phyloP scores from a whole-genome alignment of 2,329 filamentous ascomycete species.

The Emmonsiellopsis sp. region DNA sequence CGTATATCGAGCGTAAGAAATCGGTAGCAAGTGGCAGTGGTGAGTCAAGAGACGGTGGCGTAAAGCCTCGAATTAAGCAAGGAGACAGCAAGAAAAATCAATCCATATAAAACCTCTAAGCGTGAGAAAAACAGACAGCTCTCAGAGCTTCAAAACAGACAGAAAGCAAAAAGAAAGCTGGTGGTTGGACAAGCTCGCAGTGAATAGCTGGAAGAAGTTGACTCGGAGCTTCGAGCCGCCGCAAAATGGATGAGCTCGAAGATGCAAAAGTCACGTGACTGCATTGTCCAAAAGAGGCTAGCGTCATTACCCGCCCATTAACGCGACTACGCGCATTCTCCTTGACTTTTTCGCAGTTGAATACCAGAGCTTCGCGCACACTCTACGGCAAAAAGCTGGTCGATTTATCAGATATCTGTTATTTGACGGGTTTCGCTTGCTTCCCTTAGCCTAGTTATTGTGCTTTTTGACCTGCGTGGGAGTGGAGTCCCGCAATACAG shows the following conservation, averaged over 20 bases:
- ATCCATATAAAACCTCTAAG: conserved; percentile 12
- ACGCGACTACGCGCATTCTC: conserved; percentile 5
- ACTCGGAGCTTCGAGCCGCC: conserved; percentile 8
- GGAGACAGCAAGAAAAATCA: conserved; percentile 10
- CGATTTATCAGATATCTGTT: background rate
- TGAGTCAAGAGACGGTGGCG: background rate
- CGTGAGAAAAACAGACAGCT: background rate
- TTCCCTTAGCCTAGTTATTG: background rate
- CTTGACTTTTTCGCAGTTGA: background rate
- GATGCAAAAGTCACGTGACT: background rate
- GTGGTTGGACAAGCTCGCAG: conserved; percentile 6
- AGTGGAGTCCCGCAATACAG: background rate
- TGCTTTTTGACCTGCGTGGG: background rate
- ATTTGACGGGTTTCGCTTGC: background rate
- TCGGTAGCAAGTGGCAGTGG: conserved; percentile 1
- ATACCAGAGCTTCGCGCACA: background rate
- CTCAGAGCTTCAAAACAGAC: conserved; percentile 9
- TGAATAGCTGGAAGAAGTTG: conserved; percentile 1
- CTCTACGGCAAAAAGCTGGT: background rate
- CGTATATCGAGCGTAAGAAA: background rate
- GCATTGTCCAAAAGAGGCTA: background rate
- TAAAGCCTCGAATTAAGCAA: background rate
- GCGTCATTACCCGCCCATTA: background rate
- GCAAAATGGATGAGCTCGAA: background rate
- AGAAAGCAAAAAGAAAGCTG: conserved; percentile 10